A percentile compares a stretch with the other conserved stretches of the same genome.
These are phyloP conservation scores for Peronospora farinosa DNA, from an alignment of 352 stramenopile genomes.

Conservation along the genomic window DNA sequence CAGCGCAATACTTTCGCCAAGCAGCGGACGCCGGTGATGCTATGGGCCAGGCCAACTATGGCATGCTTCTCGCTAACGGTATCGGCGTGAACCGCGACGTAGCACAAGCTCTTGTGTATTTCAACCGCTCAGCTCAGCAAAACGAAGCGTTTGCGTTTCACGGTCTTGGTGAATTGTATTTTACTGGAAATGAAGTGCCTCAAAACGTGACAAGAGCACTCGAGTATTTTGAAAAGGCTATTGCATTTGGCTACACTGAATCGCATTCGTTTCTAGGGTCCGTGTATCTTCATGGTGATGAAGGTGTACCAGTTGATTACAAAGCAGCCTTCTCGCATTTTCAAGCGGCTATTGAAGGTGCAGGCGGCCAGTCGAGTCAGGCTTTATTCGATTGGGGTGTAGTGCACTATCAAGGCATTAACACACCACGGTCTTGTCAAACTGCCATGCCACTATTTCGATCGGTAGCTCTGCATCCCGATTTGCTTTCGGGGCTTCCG, in stretches of 20 bases:
- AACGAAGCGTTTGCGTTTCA: conserved; percentile 60
- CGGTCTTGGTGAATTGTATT: conserved; percentile 58
- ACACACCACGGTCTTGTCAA: conserved; percentile 41
- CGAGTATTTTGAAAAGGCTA: conserved; percentile 52
- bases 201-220: conserved; percentile 58
- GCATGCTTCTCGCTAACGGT: conserved; percentile 63
- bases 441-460: conserved; percentile 54
- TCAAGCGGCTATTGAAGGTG: conserved; percentile 36
- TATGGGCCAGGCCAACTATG: conserved; percentile 62
- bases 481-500: conserved; percentile 40
- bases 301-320: conserved; percentile 43
- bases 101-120: conserved; percentile 51
- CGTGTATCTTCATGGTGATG: conserved; percentile 56
- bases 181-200: conserved; percentile 41
- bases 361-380: conserved; percentile 41
- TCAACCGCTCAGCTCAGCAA: conserved; percentile 45
- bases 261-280: conserved; percentile 66
- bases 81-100: conserved; percentile 56
- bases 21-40: conserved; percentile 61
- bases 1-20: conserved; percentile 54
- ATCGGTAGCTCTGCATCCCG: conserved; percentile 48
- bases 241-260: conserved; percentile 50
- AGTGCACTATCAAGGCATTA: conserved; percentile 63
- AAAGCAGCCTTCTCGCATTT: conserved; percentile 57
- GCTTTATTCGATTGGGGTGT: conserved; percentile 66